Percentiles rank a stretch among this genome's conserved stretches.
Evolutionary conservation across 2,329 filamentous ascomycete genomes (phyloP).

Genomic region (Penicillium sp.): DNA sequence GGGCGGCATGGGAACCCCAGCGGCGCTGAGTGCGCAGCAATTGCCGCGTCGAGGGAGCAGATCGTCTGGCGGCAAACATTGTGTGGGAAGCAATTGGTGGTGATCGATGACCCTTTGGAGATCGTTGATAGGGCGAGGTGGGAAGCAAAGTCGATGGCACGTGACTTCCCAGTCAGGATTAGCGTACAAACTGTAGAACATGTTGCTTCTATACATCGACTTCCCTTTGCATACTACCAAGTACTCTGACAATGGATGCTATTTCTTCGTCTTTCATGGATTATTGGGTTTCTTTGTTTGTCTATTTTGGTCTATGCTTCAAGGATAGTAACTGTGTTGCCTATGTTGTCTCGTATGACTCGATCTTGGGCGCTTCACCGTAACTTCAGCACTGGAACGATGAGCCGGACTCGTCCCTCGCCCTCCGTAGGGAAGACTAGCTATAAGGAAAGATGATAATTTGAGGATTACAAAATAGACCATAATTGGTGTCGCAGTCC

Average conservation of each 20-base stretch:
- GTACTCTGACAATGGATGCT: too few species aligned
- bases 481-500: too few species aligned
- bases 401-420: too few species aligned
- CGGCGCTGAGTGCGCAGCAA: conserved; percentile 46
- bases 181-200: conserved; percentile 9
- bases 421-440: too few species aligned
- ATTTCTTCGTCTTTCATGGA: too few species aligned
- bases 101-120: conserved; percentile 34
- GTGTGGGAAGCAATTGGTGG: conserved; percentile 35
- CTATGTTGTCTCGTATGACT: neutral
- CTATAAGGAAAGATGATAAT: too few species aligned
- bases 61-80: conserved; percentile 47
- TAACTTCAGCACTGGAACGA: neutral
- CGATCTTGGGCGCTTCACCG: neutral
- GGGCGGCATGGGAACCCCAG: conserved; percentile 45
- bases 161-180: conserved; percentile 21
- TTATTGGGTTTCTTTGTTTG: too few species aligned
- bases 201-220: neutral
- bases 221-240: neutral
- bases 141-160: conserved; percentile 21
- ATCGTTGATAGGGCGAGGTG: conserved; percentile 27
- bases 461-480: too few species aligned
- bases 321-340: neutral
- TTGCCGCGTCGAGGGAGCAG: conserved; percentile 39
- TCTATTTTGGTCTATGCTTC: neutral